phyloP scores from a whole-genome alignment of 371 early-diverging fungal genomes.

The Mucor racemosus region DNA sequence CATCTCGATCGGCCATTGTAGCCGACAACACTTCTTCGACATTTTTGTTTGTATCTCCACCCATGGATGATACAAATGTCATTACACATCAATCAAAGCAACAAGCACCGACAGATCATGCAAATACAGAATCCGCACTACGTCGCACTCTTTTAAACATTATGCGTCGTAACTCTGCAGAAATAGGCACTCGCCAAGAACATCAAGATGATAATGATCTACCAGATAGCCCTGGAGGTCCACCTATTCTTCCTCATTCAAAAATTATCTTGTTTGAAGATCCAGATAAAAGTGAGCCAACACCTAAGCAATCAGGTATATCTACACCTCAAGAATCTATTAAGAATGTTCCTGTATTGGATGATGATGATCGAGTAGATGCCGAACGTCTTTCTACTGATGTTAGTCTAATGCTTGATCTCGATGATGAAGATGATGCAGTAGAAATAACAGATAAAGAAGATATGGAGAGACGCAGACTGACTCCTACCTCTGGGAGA shows the following conservation, averaged over 20 bases:
- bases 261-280: conserved; percentile 23
- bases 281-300: conserved; percentile 16
- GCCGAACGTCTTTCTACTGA: background rate
- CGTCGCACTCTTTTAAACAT: conserved; percentile 7
- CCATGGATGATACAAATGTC: background rate
- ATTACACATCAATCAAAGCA: too few relatives aligned
- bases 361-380: background rate
- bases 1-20: conserved; percentile 20
- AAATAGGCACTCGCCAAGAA: background rate
- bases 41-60: background rate
- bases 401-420: conserved; percentile 7
- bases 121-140: background rate
- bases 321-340: background rate
- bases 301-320: background rate
- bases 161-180: conserved; percentile 3
- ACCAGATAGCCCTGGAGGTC: background rate
- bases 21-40: conserved; percentile 3
- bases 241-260: conserved; percentile 12
- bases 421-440: conserved; percentile 8
- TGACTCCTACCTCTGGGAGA: background rate
- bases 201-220: background rate
- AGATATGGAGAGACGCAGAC: conserved; percentile 1
- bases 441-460: conserved; percentile 15
- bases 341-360: background rate
- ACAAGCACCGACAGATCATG: background rate